A percentile compares a stretch with the other conserved stretches of the same genome.
phyloP scores from a whole-genome alignment of 306 rosid species.

The Cicer pinnatifidum region DNA sequence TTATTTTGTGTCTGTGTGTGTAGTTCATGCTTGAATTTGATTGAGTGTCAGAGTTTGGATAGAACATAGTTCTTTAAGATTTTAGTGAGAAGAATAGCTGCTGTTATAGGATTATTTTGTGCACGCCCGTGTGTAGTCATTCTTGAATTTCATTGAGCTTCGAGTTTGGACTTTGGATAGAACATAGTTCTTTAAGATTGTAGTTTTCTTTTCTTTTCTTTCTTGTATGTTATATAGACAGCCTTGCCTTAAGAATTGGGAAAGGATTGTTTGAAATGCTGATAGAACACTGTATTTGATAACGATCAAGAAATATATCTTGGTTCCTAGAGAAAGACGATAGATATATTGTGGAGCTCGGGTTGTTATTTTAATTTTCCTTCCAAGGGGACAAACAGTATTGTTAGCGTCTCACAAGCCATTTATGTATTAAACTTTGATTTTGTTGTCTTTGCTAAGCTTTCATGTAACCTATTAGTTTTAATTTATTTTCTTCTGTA shows the following conservation, averaged over 20 bases:
- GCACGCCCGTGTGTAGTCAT: not conserved
- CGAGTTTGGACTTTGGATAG: not conserved
- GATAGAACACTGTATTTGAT: not conserved
- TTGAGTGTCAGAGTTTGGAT: slow-evolving; percentile 7
- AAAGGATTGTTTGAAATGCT: not conserved
- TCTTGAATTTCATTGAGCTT: not conserved
- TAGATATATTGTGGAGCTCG: slow-evolving; percentile 15
- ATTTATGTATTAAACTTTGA: not conserved
- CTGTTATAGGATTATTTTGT: not conserved
- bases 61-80: not conserved
- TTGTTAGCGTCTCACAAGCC: slow-evolving; percentile 1
- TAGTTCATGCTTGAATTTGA: not conserved
- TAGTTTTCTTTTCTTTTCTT: not conserved
- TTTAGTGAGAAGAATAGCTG: not conserved
- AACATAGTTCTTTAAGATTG: not conserved
- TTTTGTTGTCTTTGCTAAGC: slow-evolving; percentile 18
- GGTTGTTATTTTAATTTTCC: not conserved
- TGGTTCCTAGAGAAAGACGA: slow-evolving; percentile 26
- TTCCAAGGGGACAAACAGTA: not conserved
- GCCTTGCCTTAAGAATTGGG: not conserved
- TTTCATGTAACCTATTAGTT: slow-evolving; percentile 24
- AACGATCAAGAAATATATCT: not conserved
- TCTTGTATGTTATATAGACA: not conserved
- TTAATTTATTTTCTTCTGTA: not conserved
- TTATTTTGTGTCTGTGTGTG: not conserved